Percentiles rank a stretch among this genome's conserved stretches.
Conservation (phyloP, 2,329 filamentous ascomycete species). For the Aspergillus awamori region DNA sequence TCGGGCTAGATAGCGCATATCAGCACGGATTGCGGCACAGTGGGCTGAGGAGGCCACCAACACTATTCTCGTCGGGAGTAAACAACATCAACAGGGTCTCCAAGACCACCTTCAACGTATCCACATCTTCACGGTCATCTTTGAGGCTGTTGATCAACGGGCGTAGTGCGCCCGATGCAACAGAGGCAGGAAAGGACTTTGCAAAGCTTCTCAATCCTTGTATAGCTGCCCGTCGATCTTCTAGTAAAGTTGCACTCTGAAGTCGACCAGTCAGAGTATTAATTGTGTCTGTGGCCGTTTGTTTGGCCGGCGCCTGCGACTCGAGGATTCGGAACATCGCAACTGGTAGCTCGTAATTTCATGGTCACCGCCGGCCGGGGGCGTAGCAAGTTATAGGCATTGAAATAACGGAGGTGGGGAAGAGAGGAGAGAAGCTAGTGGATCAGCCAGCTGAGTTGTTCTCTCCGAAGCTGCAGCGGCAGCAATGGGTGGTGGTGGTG, state of each 20-base stretch:
- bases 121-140: slow-evolving; percentile 90
- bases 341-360: slow-evolving; percentile 38
- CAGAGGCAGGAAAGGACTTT: slow-evolving; percentile 93
- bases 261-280: slow-evolving; percentile 84
- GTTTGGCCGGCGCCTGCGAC: slow-evolving; percentile 82
- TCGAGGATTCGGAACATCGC: slow-evolving; percentile 62
- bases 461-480: slow-evolving; percentile 13
- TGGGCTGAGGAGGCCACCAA: slow-evolving; percentile 39
- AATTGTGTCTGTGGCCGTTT: slow-evolving; percentile 94
- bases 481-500: slow-evolving; percentile 1
- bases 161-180: slow-evolving; percentile 88
- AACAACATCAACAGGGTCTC: slow-evolving; percentile 97
- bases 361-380: slow-evolving; percentile 43
- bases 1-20: slow-evolving; percentile 65
- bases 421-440: slow-evolving; percentile 1
- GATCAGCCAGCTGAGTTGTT: slow-evolving; percentile 22
- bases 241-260: slow-evolving; percentile 84
- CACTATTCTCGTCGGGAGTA: slow-evolving; percentile 65
- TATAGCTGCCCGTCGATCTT: slow-evolving; percentile 92
- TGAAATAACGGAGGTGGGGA: slow-evolving; percentile 19
- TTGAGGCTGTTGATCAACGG: slow-evolving; percentile 82
- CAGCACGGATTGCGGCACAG: slow-evolving; percentile 20
- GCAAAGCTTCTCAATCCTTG: slow-evolving; percentile 92
- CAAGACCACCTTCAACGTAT: slow-evolving; percentile 91
- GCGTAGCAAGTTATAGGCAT: slow-evolving; percentile 33